Evolutionary conservation across 2,329 filamentous ascomycete genomes (phyloP), one percentile per base, ranked within the genome.

Genomic region (Colletotrichum somersetense): DNA sequence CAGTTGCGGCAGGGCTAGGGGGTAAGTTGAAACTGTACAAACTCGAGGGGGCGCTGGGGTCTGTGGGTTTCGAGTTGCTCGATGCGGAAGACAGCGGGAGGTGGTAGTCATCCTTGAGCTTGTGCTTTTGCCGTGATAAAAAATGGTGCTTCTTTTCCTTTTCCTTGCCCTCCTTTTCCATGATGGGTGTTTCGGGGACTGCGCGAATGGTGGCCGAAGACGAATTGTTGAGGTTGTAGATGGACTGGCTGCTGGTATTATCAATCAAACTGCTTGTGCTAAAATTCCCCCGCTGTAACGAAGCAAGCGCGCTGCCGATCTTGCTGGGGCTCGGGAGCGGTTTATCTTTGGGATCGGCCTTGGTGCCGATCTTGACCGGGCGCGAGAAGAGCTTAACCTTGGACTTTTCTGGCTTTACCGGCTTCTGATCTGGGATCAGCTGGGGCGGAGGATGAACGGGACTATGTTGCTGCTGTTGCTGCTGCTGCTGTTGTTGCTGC

Each of bases 351-450:
- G 85, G 75, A 12, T 94, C 91, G 46, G 89, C 88, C 79, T 92
- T 94, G 69, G 91, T 89, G 62, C 89, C 88, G 76, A 94, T 93
- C 81, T 92, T 94, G 77, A 92, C 92, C 0, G 92, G 92, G 62
- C 93, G 89, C 8, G 91, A 93, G 79, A 95, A 95, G 38, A 96
- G 85, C 83, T 96, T 96, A 79, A 93, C 92, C 82, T 94, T 95
- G 73, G 91, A 91, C 81, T 91, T 91, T 76, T 93, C 91, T 38
- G 88, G 85, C 76, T 89, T 89, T 42, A 80, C 77, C 30, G 87
- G 86, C 79, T 92, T 91, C 75, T 61, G 65, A 18, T 92, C 91
- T 2, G 85, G 82, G 56, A 83, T 76, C 55, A 75, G 75, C 65
- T 75, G 81, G 57, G 79, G 82, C 14, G 80, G 80, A 40, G 82